Conservation (phyloP, 2,329 filamentous ascomycete genomes). For the Pestalotiopsis sp. region DNA sequence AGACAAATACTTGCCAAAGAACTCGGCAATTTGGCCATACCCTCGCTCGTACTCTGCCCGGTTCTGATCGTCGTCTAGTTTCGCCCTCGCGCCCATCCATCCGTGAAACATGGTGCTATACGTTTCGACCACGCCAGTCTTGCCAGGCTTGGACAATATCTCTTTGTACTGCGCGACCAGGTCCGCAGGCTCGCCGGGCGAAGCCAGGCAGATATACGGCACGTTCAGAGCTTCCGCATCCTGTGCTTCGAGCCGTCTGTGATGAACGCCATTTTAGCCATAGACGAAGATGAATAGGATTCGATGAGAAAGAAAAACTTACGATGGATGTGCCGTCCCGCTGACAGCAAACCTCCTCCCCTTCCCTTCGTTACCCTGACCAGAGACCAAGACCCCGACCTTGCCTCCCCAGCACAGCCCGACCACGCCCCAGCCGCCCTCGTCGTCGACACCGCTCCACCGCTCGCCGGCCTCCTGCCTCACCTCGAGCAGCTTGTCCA, state of each 20-base stretch:
- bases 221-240: constrained; percentile 47
- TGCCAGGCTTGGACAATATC: constrained; percentile 42
- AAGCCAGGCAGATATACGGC: constrained; percentile 53
- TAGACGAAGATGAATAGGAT: not conserved
- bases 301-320: constrained; percentile 12
- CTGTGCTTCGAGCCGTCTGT: constrained; percentile 35
- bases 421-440: constrained; percentile 43
- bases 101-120: constrained; percentile 56
- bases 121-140: constrained; percentile 47
- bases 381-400: constrained; percentile 40
- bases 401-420: constrained; percentile 57
- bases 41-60: constrained; percentile 51
- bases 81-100: constrained; percentile 60
- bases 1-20: constrained; percentile 44
- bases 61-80: constrained; percentile 47
- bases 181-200: constrained; percentile 49
- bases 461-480: constrained; percentile 32
- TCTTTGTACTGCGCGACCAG: constrained; percentile 45
- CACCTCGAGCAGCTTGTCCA: constrained; percentile 33
- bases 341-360: constrained; percentile 38
- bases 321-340: constrained; percentile 36
- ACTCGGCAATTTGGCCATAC: constrained; percentile 46
- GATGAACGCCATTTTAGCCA: not conserved
- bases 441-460: constrained; percentile 41
- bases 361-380: constrained; percentile 35